Conservation (phyloP, 345 rosid species). For the Citrus sp. region DNA sequence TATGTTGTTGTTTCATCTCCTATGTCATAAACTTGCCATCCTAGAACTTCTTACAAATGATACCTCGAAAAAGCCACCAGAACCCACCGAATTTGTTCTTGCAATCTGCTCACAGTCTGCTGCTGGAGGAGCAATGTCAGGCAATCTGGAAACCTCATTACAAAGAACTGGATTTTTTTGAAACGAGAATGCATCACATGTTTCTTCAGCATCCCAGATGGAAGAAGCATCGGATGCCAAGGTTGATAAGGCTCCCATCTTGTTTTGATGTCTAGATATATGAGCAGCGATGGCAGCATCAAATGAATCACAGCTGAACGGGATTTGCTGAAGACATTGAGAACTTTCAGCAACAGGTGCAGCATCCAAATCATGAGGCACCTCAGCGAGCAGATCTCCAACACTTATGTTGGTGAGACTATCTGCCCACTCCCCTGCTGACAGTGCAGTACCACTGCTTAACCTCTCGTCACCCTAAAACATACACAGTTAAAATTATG, state of each 20-base stretch:
- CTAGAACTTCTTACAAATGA: background rate
- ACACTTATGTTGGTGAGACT: constrained; percentile 87
- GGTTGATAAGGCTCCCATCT: constrained; percentile 35
- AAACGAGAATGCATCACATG: constrained; percentile 95
- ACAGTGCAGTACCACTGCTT: constrained; percentile 34
- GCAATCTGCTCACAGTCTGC: constrained; percentile 26
- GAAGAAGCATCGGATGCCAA: constrained; percentile 52
- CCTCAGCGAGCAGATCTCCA: constrained; percentile 86
- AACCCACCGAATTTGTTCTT: constrained; percentile 18
- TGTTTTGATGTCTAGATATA: constrained; percentile 72
- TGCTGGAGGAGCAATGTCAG: constrained; percentile 30
- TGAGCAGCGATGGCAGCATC: constrained; percentile 99
- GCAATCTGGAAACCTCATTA: constrained; percentile 32
- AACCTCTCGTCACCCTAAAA: constrained; percentile 42
- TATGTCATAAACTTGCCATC: constrained; percentile 1
- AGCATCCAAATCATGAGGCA: constrained; percentile 43
- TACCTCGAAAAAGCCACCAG: constrained; percentile 46
- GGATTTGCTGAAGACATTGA: constrained; percentile 51
- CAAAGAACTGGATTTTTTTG: constrained; percentile 30
- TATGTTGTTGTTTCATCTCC: background rate
- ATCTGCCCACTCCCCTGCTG: constrained; percentile 96
- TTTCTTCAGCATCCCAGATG: constrained; percentile 97
- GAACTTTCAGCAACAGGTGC: constrained; percentile 37
- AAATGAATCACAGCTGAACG: constrained; percentile 91
- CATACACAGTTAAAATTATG: constrained; percentile 4